A percentile compares a stretch with the other conserved stretches of the same genome.
Conservation (phyloP, 202 grass and related monocot genomes). For the Alloteropsis angusta region DNA sequence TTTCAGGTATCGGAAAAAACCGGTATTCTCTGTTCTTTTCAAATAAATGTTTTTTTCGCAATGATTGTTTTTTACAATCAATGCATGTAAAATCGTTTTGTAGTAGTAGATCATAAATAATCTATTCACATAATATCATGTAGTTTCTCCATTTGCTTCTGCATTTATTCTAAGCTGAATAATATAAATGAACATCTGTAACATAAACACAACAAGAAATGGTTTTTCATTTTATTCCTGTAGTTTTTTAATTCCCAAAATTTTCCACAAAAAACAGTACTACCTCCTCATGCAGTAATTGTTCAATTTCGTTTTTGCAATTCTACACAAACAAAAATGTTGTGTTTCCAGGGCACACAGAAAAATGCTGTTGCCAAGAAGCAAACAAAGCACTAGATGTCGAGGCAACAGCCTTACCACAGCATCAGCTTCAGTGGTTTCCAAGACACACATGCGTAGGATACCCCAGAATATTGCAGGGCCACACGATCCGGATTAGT, state of each 20-base stretch:
- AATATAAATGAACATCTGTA: not conserved
- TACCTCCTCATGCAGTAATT: not conserved
- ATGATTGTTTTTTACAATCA: not conserved
- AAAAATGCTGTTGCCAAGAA: not conserved
- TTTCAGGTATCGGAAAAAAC: not conserved
- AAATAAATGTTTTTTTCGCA: not conserved
- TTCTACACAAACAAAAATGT: not conserved
- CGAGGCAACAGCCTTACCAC: not conserved
- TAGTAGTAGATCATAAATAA: too few relatives aligned
- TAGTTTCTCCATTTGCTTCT: too few relatives aligned
- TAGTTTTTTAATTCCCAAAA: too few relatives aligned
- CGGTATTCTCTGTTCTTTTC: not conserved
- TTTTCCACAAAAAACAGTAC: too few relatives aligned
- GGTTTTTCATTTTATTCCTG: too few relatives aligned
- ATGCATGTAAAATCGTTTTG: not conserved
- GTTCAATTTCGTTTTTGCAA: not conserved
- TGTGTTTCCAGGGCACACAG: not conserved
- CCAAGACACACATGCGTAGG: not conserved
- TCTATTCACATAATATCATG: too few relatives aligned
- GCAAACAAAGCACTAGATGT: not conserved
- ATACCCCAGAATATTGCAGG: not conserved
- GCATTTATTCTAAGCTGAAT: not conserved
- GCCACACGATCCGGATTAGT: conserved; percentile 2
- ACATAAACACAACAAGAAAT: not conserved
- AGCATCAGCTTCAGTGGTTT: not conserved